These are phyloP conservation scores for Salvia splendens DNA, from an alignment of 257 asterid species.

Conservation along the genomic window DNA sequence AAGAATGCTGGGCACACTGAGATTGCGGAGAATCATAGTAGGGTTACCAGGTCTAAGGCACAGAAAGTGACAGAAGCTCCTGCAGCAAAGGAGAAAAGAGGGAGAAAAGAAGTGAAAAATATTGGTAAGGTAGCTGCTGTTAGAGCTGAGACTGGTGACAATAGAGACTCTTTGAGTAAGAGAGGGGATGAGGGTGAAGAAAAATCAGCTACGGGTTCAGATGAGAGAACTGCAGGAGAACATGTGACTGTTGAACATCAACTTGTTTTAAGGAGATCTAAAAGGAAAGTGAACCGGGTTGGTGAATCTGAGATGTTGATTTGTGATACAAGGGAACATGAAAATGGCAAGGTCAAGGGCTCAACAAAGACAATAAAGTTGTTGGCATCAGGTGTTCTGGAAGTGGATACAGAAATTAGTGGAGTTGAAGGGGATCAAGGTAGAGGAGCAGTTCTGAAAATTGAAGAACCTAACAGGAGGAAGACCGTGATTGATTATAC, in stretches of 20 bases:
- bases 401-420: slow-evolving; percentile 23
- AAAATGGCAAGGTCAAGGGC: slow-evolving; percentile 18
- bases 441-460: slow-evolving; percentile 15
- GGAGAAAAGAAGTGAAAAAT: slow-evolving; percentile 29
- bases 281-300: slow-evolving; percentile 35
- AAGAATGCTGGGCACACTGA: slow-evolving; percentile 27
- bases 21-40: slow-evolving; percentile 31
- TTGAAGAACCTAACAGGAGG: slow-evolving; percentile 38
- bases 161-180: slow-evolving; percentile 33
- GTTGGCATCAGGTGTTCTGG: slow-evolving; percentile 29
- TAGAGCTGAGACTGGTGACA: slow-evolving; percentile 33
- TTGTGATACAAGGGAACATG: slow-evolving; percentile 23
- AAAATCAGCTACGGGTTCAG: slow-evolving; percentile 17
- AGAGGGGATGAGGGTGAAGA: slow-evolving; percentile 32
- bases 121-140: slow-evolving; percentile 25
- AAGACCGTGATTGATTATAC: slow-evolving; percentile 24
- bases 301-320: slow-evolving; percentile 27
- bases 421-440: slow-evolving; percentile 18
- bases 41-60: slow-evolving; percentile 42
- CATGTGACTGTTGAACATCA: slow-evolving; percentile 28
- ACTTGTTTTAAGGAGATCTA: slow-evolving; percentile 42
- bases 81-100: slow-evolving; percentile 31
- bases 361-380: slow-evolving; percentile 21
- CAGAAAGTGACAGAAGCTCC: slow-evolving; percentile 33
- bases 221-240: slow-evolving; percentile 31